phyloP scores from a whole-genome alignment of 2,329 filamentous ascomycete genomes.

The Microascus cirrosus region DNA sequence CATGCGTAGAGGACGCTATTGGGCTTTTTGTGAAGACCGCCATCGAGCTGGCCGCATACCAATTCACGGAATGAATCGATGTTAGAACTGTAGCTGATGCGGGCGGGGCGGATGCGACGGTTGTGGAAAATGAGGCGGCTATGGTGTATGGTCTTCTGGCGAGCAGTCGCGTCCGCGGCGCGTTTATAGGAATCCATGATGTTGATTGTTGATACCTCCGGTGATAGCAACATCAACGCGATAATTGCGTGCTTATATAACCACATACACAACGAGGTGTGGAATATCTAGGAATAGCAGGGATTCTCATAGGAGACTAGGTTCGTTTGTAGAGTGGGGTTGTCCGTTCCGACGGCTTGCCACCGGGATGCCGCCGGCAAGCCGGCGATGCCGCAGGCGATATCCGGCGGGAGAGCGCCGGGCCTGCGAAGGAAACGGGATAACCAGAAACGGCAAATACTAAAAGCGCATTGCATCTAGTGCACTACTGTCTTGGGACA shows the following conservation, averaged over 20 bases:
- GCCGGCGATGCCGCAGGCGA: constrained; percentile 1
- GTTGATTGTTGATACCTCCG: not conserved
- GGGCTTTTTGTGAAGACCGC: not conserved
- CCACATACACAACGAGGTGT: not conserved
- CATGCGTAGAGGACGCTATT: not conserved
- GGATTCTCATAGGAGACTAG: not conserved
- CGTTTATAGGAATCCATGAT: constrained; percentile 6
- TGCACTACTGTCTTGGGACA: no score
- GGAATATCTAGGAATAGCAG: not conserved
- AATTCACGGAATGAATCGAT: not conserved
- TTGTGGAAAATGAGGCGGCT: not conserved
- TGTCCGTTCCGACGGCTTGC: constrained; percentile 5
- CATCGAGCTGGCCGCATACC: not conserved
- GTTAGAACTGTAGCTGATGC: not conserved
- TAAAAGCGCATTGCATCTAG: not conserved
- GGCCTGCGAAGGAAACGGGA: not conserved
- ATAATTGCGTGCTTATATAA: constrained; percentile 15
- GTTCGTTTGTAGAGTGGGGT: not conserved
- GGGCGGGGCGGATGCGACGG: not conserved
- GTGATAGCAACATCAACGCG: not conserved
- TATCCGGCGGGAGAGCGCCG: no score
- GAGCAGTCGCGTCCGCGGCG: not conserved
- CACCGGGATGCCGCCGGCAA: constrained; percentile 12
- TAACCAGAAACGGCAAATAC: not conserved
- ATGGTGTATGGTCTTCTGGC: not conserved